Evolutionary conservation across 306 rosid species (phyloP).

Genomic region (Pterocarpus santalinus): DNA sequence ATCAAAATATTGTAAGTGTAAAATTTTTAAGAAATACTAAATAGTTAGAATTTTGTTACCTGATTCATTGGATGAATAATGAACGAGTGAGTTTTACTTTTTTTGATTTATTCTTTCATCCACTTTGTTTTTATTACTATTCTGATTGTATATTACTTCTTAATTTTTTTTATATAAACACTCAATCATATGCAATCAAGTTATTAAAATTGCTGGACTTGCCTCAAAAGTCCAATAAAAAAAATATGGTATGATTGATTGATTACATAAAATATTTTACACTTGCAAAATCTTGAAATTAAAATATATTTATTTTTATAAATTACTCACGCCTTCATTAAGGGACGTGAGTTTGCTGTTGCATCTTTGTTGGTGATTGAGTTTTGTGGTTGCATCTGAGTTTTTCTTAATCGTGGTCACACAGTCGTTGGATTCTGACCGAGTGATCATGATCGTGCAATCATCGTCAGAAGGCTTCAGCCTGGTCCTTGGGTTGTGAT

Average conservation of each 20-base stretch:
- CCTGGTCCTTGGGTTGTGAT: background rate
- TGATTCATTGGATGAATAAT: too few relatives aligned
- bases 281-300: background rate
- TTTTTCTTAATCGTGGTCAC: background rate
- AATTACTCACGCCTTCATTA: background rate
- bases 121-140: too few relatives aligned
- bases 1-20: background rate
- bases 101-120: too few relatives aligned
- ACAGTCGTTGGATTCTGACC: background rate
- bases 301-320: background rate
- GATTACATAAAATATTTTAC: background rate
- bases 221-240: too few relatives aligned
- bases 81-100: too few relatives aligned
- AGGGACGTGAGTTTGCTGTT: background rate
- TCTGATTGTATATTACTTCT: too few relatives aligned
- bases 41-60: too few relatives aligned
- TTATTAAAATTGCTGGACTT: too few relatives aligned
- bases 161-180: too few relatives aligned
- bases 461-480: background rate
- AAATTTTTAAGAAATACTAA: too few relatives aligned
- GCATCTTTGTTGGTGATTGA: background rate
- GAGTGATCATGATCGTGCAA: background rate
- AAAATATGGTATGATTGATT: too few relatives aligned
- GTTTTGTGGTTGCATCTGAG: conserved; percentile 2
- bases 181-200: too few relatives aligned